A percentile compares a stretch with the other conserved stretches of the same genome.
phyloP scores from a whole-genome alignment of 2,329 filamentous ascomycete genomes.

The Stachybotrys chartarum region DNA sequence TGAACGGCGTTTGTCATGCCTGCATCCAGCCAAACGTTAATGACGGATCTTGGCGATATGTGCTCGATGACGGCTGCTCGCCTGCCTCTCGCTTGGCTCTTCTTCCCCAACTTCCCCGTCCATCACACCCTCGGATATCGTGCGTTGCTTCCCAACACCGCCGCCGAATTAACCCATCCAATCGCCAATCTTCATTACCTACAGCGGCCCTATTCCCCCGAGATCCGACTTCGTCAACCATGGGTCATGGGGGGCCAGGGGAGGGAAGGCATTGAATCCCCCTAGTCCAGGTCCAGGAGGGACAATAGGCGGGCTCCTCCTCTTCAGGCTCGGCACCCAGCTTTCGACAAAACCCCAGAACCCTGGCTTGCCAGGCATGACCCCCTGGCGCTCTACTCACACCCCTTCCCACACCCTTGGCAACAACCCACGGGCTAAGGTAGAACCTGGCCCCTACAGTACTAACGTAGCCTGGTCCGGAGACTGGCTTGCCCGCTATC shows the following conservation, averaged over 20 bases:
- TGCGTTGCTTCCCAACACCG: not conserved
- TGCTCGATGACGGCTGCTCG: not conserved
- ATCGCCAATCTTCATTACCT: slow-evolving; percentile 2
- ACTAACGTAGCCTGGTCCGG: not conserved
- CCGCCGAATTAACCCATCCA: slow-evolving; percentile 3
- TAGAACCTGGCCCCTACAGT: not conserved
- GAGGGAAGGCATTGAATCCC: too few relatives aligned
- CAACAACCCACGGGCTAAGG: not conserved
- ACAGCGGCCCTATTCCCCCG: not conserved
- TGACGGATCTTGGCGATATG: not conserved
- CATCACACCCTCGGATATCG: not conserved
- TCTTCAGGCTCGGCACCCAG: not conserved
- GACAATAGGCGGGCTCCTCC: not conserved
- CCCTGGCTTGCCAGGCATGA: not conserved
- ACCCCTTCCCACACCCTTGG: not conserved
- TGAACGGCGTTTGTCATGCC: too few relatives aligned
- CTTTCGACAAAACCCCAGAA: not conserved
- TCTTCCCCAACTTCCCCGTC: not conserved
- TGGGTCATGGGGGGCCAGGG: not conserved
- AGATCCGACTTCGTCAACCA: not conserved
- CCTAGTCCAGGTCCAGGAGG: too few relatives aligned
- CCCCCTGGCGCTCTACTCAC: not conserved
- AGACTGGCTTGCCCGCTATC: not conserved
- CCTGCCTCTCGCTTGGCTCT: not conserved
- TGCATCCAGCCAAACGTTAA: too few relatives aligned